Percentiles rank a stretch among this genome's conserved stretches.
phyloP scores from a whole-genome alignment of 1,284 basidiomycete genomes.

The Butyriboletus appendiculatus region DNA sequence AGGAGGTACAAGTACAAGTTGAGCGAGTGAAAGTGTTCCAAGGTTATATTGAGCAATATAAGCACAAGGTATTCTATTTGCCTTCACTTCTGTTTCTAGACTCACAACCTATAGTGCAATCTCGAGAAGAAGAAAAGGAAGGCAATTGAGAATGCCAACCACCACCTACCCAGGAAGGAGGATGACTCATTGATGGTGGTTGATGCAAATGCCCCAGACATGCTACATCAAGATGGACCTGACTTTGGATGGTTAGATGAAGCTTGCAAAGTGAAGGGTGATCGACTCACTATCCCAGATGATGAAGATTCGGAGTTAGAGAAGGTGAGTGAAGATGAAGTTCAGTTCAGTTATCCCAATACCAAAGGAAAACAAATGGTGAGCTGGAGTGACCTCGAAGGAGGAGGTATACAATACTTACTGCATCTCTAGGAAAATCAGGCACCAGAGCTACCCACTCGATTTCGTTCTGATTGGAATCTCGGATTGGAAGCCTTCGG shows the following conservation, averaged over 20 bases:
- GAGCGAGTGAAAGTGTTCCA: conserved; percentile 26
- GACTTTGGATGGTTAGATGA: conserved; percentile 33
- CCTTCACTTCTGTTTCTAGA: neutral
- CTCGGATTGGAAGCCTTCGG: conserved; percentile 11
- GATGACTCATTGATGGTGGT: conserved; percentile 34
- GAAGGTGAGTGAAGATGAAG: conserved; percentile 23
- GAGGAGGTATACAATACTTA: conserved; percentile 1
- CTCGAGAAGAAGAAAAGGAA: conserved; percentile 33
- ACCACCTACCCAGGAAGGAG: conserved; percentile 15
- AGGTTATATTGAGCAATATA: conserved; percentile 20
- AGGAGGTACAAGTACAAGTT: conserved; percentile 16
- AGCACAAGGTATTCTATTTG: conserved; percentile 14
- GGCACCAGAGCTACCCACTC: conserved; percentile 8
- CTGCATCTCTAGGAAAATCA: conserved; percentile 5
- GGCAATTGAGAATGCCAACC: conserved; percentile 20
- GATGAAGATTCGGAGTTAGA: conserved; percentile 20
- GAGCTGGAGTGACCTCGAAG: conserved; percentile 1
- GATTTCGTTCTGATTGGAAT: conserved; percentile 29
- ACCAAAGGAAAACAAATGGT: conserved; percentile 13
- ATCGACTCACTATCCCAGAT: conserved; percentile 16
- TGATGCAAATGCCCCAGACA: conserved; percentile 30
- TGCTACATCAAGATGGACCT: conserved; percentile 9
- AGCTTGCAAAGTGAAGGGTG: conserved; percentile 31
- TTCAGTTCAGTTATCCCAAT: neutral
- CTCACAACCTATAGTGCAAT: conserved; percentile 16